Base-by-base conservation (phyloP, 108 stramenopile genomes). In the Cyclotella cryptica region DNA sequence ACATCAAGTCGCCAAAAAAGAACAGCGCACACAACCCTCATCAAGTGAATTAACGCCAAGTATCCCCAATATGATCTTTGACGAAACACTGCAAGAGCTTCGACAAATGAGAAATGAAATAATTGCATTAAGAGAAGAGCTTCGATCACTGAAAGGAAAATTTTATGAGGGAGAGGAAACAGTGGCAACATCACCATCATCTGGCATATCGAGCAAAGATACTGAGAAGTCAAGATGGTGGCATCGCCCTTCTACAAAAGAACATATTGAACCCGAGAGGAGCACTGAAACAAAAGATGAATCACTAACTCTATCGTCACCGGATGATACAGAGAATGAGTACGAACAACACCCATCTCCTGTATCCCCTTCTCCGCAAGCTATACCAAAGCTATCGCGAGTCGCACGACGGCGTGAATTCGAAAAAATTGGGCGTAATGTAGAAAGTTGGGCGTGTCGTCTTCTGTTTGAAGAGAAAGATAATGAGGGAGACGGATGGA, bases 41-140 rank as follows among this genome's bases (percentile, higher is more conserved):
- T 6, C 19, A 55, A 26, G 12, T 24, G 3, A 22, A 35, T 35
- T 6, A 35, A 35, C 35, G 6, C 6, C 35, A 35, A 6, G 35
- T 35, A 35, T 35, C 35, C 6, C 35, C 35, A 35, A 6, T 35
- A 35, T n/a, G 11, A 22, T 55, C n/a, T 55, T 24, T 24, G 55
- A 55, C 24, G 55, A 87, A 69, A 86, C 93, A 1, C 58, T 93
- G 19, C 70, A 80, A 40, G 93, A 94, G 84, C 69, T 94, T 21
- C 88, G 85, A 21, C 68, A 59, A 41, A 77, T 94, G 78, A 87
- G 87, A 62, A 74, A 89, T 60, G 93, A 94, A 82, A 89, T 94
- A 60, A 81, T 88, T 57, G 72, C 80, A n/a, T 67, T 94, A 74
- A 72, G 91, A 68, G 74, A 85, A 72, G 93, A 94, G 40, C 74